These are phyloP conservation scores for Aureobasidium zeae DNA, from an alignment of 2,329 filamentous ascomycete species.

Conservation along the genomic window DNA sequence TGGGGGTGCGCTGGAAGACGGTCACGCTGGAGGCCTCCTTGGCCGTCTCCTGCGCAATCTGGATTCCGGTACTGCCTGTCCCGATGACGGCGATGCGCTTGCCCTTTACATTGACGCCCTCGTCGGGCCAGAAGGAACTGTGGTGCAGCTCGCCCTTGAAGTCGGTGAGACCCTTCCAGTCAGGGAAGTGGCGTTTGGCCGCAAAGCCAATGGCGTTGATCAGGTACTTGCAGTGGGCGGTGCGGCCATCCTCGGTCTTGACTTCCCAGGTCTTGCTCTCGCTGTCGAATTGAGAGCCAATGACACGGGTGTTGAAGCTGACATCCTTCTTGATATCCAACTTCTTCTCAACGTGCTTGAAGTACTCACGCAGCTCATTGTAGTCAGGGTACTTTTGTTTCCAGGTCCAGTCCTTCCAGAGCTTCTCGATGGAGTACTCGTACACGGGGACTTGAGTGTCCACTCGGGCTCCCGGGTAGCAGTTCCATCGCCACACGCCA, in stretches of 20 bases:
- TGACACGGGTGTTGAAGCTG: slow-evolving; percentile 47
- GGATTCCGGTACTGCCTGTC: slow-evolving; percentile 36
- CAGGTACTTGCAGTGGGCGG: slow-evolving; percentile 31
- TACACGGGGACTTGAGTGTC: slow-evolving; percentile 41
- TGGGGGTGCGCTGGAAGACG: slow-evolving; percentile 59
- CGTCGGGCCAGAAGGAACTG: slow-evolving; percentile 33
- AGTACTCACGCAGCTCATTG: slow-evolving; percentile 46
- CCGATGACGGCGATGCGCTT: slow-evolving; percentile 36
- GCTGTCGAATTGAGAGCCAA: slow-evolving; percentile 45
- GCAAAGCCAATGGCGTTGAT: slow-evolving; percentile 33
- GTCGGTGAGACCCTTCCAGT: slow-evolving; percentile 28
- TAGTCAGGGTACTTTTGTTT: slow-evolving; percentile 26
- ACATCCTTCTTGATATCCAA: slow-evolving; percentile 48
- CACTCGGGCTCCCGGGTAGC: slow-evolving; percentile 38
- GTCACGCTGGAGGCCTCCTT: slow-evolving; percentile 34
- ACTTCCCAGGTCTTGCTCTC: slow-evolving; percentile 41
- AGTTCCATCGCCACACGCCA: slow-evolving; percentile 33
- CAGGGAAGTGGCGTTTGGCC: slow-evolving; percentile 31
- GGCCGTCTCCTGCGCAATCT: slow-evolving; percentile 29
- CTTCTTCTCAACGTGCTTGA: slow-evolving; percentile 51
- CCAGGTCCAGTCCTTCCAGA: slow-evolving; percentile 49
- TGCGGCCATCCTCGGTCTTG: slow-evolving; percentile 43
- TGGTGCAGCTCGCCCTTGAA: slow-evolving; percentile 35
- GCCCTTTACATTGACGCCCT: slow-evolving; percentile 27
- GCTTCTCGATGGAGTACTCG: slow-evolving; percentile 39